Percentiles rank a stretch among this genome's conserved stretches.
These are phyloP conservation scores for Xylaria sp. DNA, from an alignment of 2,329 filamentous ascomycete genomes.

Conservation along the genomic window DNA sequence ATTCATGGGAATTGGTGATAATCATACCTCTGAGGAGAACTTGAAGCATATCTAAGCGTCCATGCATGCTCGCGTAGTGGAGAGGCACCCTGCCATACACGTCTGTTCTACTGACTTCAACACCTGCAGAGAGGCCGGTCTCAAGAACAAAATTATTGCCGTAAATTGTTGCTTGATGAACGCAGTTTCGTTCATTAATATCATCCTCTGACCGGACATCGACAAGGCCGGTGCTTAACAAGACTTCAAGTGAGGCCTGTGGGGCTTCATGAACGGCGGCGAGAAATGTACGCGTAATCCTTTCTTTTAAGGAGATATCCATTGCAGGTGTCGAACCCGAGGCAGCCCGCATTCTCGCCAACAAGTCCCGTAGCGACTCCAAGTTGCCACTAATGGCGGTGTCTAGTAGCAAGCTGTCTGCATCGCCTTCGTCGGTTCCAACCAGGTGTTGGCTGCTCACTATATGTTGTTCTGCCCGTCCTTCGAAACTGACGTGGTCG, in stretches of 20 bases:
- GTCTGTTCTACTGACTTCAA: slow-evolving; percentile 84
- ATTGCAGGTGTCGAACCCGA: slow-evolving; percentile 60
- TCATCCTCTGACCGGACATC: slow-evolving; percentile 95
- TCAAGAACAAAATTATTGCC: slow-evolving; percentile 82
- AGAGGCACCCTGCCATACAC: slow-evolving; percentile 94
- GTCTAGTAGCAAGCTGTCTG: slow-evolving; percentile 88
- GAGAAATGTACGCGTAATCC: slow-evolving; percentile 89
- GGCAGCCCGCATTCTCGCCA: slow-evolving; percentile 73
- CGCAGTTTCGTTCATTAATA: slow-evolving; percentile 95
- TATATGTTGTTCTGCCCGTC: slow-evolving; percentile 69
- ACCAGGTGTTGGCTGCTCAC: slow-evolving; percentile 73
- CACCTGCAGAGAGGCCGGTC: slow-evolving; percentile 77
- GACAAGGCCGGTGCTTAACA: slow-evolving; percentile 84
- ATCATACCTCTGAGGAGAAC: slow-evolving; percentile 72
- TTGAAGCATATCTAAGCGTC: slow-evolving; percentile 84
- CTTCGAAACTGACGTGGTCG: slow-evolving; percentile 86
- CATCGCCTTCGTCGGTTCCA: slow-evolving; percentile 87
- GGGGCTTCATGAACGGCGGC: slow-evolving; percentile 89
- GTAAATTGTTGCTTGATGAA: slow-evolving; percentile 97
- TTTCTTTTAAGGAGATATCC: slow-evolving; percentile 71
- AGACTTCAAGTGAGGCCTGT: slow-evolving; percentile 76
- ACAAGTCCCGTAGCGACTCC: slow-evolving; percentile 80
- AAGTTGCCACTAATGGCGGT: slow-evolving; percentile 86
- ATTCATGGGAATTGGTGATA: background rate
- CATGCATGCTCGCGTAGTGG: slow-evolving; percentile 97